A percentile compares a stretch with the other conserved stretches of the same genome.
Evolutionary conservation across 225 moss, liverwort and hornwort genomes (phyloP).

Genomic region (Bryum argenteum): DNA sequence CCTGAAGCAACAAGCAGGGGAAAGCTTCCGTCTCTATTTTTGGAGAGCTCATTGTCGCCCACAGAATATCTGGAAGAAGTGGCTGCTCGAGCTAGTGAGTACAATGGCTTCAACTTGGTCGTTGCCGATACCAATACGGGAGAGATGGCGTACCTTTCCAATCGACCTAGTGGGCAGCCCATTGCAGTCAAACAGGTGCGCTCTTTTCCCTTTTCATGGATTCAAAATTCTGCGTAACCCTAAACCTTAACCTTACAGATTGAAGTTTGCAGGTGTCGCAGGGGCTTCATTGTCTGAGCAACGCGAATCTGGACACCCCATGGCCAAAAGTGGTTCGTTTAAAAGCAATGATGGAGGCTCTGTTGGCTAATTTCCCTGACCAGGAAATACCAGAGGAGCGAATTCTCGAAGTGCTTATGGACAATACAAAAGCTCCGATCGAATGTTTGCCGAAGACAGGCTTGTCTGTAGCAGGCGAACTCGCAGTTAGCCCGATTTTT

Average conservation of each 20-base stretch:
- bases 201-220: background rate
- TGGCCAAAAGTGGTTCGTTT: conserved; percentile 84
- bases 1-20: conserved; percentile 64
- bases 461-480: conserved; percentile 45
- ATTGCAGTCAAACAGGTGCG: conserved; percentile 48
- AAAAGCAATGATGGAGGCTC: conserved; percentile 49
- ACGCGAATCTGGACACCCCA: conserved; percentile 65
- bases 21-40: conserved; percentile 62
- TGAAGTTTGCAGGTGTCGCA: conserved; percentile 44
- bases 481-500: conserved; percentile 62
- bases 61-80: conserved; percentile 66
- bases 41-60: conserved; percentile 61
- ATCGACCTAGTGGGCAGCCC: conserved; percentile 56
- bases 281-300: conserved; percentile 79
- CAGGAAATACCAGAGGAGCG: conserved; percentile 49
- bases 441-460: conserved; percentile 54
- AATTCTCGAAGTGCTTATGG: conserved; percentile 62
- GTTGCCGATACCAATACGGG: conserved; percentile 68
- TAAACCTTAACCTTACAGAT: too few relatives aligned
- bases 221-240: background rate
- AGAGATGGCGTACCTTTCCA: conserved; percentile 80
- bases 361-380: conserved; percentile 50
- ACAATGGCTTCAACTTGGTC: conserved; percentile 88
- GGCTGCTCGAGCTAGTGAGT: conserved; percentile 51
- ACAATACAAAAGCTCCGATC: conserved; percentile 46